Percentiles rank a stretch among this genome's conserved stretches.
Evolutionary conservation across 345 rosid genomes (phyloP).

Genomic region (Sisymbrium irio): DNA sequence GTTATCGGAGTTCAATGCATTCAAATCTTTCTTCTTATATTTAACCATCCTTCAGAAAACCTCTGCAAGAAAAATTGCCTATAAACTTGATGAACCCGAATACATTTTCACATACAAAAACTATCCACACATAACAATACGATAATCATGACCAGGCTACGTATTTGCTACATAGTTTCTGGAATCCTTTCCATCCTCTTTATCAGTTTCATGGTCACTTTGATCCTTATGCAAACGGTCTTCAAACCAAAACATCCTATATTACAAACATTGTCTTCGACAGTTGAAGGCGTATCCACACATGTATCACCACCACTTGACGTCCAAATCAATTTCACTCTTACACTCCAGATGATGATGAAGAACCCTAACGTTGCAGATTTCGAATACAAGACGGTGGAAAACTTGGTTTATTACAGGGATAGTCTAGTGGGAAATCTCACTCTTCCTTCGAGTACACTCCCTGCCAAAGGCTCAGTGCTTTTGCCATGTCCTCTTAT

Average conservation of each 20-base stretch:
- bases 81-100: not conserved
- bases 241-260: constrained; percentile 51
- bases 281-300: constrained; percentile 49
- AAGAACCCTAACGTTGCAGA: constrained; percentile 49
- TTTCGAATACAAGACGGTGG: constrained; percentile 47
- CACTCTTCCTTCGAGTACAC: constrained; percentile 39
- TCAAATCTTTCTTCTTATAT: not conserved
- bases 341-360: constrained; percentile 40
- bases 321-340: constrained; percentile 47
- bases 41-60: not conserved
- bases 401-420: constrained; percentile 36
- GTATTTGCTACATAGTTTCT: constrained; percentile 24
- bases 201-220: not conserved
- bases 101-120: not conserved
- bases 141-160: constrained; percentile 7
- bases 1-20: not conserved
- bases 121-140: not conserved
- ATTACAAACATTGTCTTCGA: constrained; percentile 37
- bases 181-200: constrained; percentile 30
- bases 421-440: constrained; percentile 42
- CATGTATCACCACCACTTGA: constrained; percentile 32
- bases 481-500: constrained; percentile 38
- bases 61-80: not conserved
- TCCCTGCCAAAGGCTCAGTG: constrained; percentile 41
- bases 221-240: constrained; percentile 47